These are phyloP conservation scores for Begonia loranthoides DNA, from an alignment of 306 rosid genomes.

Conservation along the genomic window DNA sequence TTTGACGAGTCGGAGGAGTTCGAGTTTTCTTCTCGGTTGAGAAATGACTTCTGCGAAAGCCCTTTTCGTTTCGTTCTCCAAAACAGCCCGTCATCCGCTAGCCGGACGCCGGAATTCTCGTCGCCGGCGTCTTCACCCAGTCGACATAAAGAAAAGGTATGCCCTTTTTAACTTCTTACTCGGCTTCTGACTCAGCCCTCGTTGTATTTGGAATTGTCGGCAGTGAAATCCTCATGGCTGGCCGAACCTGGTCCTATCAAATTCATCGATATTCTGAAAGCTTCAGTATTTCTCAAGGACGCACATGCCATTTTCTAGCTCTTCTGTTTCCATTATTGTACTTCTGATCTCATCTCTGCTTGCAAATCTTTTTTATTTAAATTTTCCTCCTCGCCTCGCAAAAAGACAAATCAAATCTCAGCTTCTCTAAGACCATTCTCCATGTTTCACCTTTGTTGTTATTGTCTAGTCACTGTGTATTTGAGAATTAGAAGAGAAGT, in stretches of 20 bases:
- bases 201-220: neutral
- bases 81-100: slow-evolving; percentile 29
- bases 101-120: slow-evolving; percentile 50
- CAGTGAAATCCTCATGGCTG: neutral
- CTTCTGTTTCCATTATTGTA: slow-evolving; percentile 7
- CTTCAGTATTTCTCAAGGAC: neutral
- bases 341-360: slow-evolving; percentile 10
- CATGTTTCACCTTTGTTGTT: neutral
- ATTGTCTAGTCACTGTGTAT: neutral
- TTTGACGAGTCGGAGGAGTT: slow-evolving; percentile 8
- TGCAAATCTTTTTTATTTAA: slow-evolving; percentile 2
- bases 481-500: neutral
- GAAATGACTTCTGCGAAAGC: slow-evolving; percentile 33
- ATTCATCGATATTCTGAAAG: too few relatives aligned
- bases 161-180: slow-evolving; percentile 8
- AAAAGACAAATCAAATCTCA: too few relatives aligned
- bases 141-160: slow-evolving; percentile 47
- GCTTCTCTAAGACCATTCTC: neutral
- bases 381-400: too few relatives aligned
- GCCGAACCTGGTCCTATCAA: too few relatives aligned
- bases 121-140: slow-evolving; percentile 53
- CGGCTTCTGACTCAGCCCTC: neutral
- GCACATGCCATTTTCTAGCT: slow-evolving; percentile 23
- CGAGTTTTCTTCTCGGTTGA: neutral
- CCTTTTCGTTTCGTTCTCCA: slow-evolving; percentile 65